A percentile compares a stretch with the other conserved stretches of the same genome.
Evolutionary conservation across 2,329 filamentous ascomycete species (phyloP).

Genomic region (Pyrenochaeta sp.): DNA sequence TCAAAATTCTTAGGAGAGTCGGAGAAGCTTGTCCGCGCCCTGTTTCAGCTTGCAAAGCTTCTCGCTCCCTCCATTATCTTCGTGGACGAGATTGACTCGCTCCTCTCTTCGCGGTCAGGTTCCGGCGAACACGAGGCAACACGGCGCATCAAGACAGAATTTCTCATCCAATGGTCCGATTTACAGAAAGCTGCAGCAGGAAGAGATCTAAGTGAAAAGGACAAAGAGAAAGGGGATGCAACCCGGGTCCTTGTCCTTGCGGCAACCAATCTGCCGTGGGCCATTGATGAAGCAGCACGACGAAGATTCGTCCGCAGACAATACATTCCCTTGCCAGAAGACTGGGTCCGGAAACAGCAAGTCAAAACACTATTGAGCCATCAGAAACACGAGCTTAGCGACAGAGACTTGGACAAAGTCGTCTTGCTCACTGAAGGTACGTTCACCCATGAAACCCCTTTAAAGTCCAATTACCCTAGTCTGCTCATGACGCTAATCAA

Average conservation of each 20-base stretch:
- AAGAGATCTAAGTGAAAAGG: slow-evolving; percentile 71
- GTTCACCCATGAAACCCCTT: slow-evolving; percentile 28
- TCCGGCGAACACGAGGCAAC: slow-evolving; percentile 93
- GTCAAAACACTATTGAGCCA: slow-evolving; percentile 80
- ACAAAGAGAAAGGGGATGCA: slow-evolving; percentile 78
- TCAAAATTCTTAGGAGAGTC: slow-evolving; percentile 97
- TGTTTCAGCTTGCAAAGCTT: slow-evolving; percentile 88
- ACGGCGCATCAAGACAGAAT: slow-evolving; percentile 94
- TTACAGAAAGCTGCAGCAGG: slow-evolving; percentile 90
- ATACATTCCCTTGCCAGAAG: slow-evolving; percentile 93
- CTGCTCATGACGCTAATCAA: slow-evolving; percentile 1
- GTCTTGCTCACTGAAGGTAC: slow-evolving; percentile 85
- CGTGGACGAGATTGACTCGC: slow-evolving; percentile 95
- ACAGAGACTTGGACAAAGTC: slow-evolving; percentile 74
- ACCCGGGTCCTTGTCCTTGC: slow-evolving; percentile 91
- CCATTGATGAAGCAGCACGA: slow-evolving; percentile 93
- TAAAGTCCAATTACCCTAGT: no score
- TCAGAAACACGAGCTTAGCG: slow-evolving; percentile 81
- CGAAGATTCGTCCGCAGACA: slow-evolving; percentile 90
- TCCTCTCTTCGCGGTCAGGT: slow-evolving; percentile 85
- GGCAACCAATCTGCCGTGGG: slow-evolving; percentile 96
- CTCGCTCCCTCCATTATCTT: slow-evolving; percentile 97
- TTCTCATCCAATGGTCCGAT: slow-evolving; percentile 96
- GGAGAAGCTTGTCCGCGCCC: slow-evolving; percentile 91
- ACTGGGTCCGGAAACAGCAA: slow-evolving; percentile 79